phyloP scores from a whole-genome alignment of 1,139 yeast species.

The Meyerozyma guilliermondii region DNA sequence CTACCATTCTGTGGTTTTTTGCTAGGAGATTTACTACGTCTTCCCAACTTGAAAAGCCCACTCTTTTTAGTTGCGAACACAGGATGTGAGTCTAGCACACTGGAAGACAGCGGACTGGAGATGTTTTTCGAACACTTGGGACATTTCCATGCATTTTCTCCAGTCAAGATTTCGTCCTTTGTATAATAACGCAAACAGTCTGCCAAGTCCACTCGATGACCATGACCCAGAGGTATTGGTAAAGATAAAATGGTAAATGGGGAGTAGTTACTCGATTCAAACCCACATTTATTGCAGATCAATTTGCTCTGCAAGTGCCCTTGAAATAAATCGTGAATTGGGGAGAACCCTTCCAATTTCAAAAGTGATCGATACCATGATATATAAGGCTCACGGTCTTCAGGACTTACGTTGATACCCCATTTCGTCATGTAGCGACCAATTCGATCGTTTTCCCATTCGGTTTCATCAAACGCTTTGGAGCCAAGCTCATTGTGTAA shows the following conservation, averaged over 20 bases:
- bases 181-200: constrained; percentile 67
- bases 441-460: constrained; percentile 12
- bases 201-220: constrained; percentile 36
- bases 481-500: constrained; percentile 61
- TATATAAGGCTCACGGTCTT: constrained; percentile 46
- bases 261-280: constrained; percentile 51
- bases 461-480: constrained; percentile 16
- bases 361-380: constrained; percentile 54
- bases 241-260: constrained; percentile 62
- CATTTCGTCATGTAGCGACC: constrained; percentile 26
- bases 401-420: constrained; percentile 26
- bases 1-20: constrained; percentile 13
- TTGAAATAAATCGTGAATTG: constrained; percentile 58
- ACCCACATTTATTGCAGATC: constrained; percentile 60
- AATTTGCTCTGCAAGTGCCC: constrained; percentile 65
- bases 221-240: constrained; percentile 50
- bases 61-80: constrained; percentile 23
- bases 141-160: constrained; percentile 78
- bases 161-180: constrained; percentile 61
- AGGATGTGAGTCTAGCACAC: constrained; percentile 32
- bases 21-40: constrained; percentile 32
- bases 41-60: constrained; percentile 12
- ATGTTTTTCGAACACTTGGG: constrained; percentile 50
- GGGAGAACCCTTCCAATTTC: constrained; percentile 57
- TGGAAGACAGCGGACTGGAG: constrained; percentile 4